phyloP scores from a whole-genome alignment of 805 yeast genomes.

The Candida sanyiensis region DNA sequence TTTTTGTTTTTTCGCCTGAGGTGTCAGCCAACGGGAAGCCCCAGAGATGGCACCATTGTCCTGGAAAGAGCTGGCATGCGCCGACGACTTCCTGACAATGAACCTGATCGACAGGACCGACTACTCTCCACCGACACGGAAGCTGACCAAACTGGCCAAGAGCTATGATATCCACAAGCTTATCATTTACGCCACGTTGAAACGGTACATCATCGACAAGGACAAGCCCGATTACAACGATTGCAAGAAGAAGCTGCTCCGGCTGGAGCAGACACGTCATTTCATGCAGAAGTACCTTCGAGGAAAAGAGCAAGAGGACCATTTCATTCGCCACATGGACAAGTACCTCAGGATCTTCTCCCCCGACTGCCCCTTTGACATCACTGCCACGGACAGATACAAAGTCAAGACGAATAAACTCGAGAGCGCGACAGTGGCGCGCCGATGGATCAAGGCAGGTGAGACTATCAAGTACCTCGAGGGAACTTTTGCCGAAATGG shows the following conservation, averaged over 20 bases:
- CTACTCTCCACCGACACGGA: slow-evolving; percentile 27
- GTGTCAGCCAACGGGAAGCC: background rate
- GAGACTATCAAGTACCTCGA: slow-evolving; percentile 30
- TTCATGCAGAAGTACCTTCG: slow-evolving; percentile 25
- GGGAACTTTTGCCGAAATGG: slow-evolving; percentile 34
- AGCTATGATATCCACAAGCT: slow-evolving; percentile 4
- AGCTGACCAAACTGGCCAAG: slow-evolving; percentile 13
- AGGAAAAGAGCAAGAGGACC: slow-evolving; percentile 18
- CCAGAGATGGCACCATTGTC: slow-evolving; percentile 1
- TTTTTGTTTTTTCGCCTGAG: background rate
- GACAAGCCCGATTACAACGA: slow-evolving; percentile 12
- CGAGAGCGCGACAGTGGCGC: slow-evolving; percentile 36
- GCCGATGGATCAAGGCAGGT: slow-evolving; percentile 25
- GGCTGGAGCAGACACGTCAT: slow-evolving; percentile 20
- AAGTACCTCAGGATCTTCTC: slow-evolving; percentile 33
- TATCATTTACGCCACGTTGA: slow-evolving; percentile 8
- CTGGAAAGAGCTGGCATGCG: slow-evolving; percentile 25
- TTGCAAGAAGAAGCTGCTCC: slow-evolving; percentile 26
- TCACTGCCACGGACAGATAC: slow-evolving; percentile 39
- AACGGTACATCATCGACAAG: slow-evolving; percentile 12
- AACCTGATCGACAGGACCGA: slow-evolving; percentile 23
- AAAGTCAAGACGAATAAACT: slow-evolving; percentile 11
- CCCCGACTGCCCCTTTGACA: slow-evolving; percentile 36
- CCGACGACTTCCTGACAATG: slow-evolving; percentile 28
- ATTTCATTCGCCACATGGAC: slow-evolving; percentile 32